Evolutionary conservation across 2,329 filamentous ascomycete genomes (phyloP).

Genomic region (Epichloe typhina): DNA sequence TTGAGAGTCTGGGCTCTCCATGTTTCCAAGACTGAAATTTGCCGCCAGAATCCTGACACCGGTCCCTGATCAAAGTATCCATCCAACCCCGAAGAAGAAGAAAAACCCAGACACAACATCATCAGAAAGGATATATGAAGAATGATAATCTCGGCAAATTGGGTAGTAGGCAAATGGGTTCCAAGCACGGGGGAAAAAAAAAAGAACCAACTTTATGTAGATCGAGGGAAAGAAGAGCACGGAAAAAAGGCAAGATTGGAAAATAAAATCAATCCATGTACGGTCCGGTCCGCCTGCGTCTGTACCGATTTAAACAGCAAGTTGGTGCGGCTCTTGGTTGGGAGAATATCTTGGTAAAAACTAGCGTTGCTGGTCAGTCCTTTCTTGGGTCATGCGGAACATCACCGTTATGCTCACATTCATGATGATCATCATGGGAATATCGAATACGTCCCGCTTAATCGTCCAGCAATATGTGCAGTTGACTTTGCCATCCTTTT

Average conservation of each 20-base stretch:
- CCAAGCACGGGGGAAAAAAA: background rate
- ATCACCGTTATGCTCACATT: constrained; percentile 55
- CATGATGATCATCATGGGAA: constrained; percentile 96
- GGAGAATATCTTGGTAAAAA: constrained; percentile 48
- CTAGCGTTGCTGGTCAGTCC: constrained; percentile 21
- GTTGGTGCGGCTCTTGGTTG: constrained; percentile 40
- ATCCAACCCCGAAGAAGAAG: background rate
- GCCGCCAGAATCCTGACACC: background rate
- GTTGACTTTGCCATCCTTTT: constrained; percentile 81
- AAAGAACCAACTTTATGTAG: background rate
- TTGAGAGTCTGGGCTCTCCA: background rate
- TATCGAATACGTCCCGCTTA: constrained; percentile 93
- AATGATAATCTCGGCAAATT: too few species aligned
- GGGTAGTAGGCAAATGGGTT: background rate
- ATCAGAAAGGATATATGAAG: background rate
- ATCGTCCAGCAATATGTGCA: constrained; percentile 97
- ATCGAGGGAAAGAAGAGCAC: background rate
- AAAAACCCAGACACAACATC: background rate
- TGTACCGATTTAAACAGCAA: constrained; percentile 32
- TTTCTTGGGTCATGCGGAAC: background rate
- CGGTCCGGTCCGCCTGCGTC: background rate
- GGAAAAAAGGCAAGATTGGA: background rate
- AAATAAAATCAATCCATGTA: background rate
- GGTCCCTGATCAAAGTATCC: background rate
- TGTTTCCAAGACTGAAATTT: background rate